Base-by-base conservation (phyloP, 306 rosid genomes). In the Prunus fruticosa region DNA sequence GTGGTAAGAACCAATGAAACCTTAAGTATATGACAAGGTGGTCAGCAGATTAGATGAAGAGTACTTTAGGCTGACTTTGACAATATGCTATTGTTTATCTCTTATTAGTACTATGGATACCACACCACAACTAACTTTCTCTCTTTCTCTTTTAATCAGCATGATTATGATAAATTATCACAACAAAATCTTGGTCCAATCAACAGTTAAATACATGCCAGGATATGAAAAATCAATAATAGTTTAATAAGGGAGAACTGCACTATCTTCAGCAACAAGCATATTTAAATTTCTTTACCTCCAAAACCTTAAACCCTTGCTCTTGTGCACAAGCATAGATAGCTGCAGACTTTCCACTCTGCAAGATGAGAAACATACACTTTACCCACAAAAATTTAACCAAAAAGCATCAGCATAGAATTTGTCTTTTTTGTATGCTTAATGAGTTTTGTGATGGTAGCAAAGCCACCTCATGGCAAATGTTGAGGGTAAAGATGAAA, bases 341-440 rank as follows among this genome's bases (percentile, higher is more conserved):
- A 74, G 97, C 97, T 23, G 98, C 97, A 77, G 98, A 89, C 72
- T 95, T 95, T 83, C 97, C 98, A 84, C 98, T 84, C 98, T 95
- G 88, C 89, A 89, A 78, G 46, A 82, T 71, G n/a, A 71, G 22
- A 78, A 63, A 54, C 45, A 80, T n/a, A 74, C 58, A 71, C 64
- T 72, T 86, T 57, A 83, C 75, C 56, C 52, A 76, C 62, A 77
- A 52, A 41, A 32, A 41, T 27, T 51, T 58, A 20, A 72, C 74
- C 27, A 64, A 76, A 11, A 71, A 81, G 58, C 62, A 76, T 65
- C 73, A 51, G 64, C 47, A 60, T 12, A 23, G 74, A 71, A 71
- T 54, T 32, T 54, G 23, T 10, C 5, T 51, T 53, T 53, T 34
- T 12, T n/a, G 18, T 54, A 28, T 71, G 47, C 49, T 3, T 11